Evolutionary conservation across 192 early-diverging fungal genomes (phyloP), one percentile per base, ranked within the genome.

Genomic region (Rhizophagus sp.): DNA sequence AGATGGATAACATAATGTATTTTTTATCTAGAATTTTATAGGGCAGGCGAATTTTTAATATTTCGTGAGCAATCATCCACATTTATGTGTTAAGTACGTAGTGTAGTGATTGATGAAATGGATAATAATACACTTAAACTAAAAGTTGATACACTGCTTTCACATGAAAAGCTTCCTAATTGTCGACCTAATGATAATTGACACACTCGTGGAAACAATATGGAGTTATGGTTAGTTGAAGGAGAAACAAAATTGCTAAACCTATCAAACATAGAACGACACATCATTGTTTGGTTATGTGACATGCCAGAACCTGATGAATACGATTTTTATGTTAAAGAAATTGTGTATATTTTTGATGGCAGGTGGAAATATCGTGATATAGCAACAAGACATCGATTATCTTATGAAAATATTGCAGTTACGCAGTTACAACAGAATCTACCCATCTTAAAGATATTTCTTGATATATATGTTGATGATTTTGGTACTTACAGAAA

Each of bases 391-490:
- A n/a, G 25, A 34, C 27, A 74, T 74, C 10, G 24, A 27, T 36
- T 74, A 57, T 50, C 50, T 22, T 57, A 22, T 61, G 19, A 74
- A 57, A 15, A 74, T 74, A 57, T 74, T 74, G 33, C 12, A 12
- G 0, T 57, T 0, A 61, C 9, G 24, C 27, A 4, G 11, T 34
- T 15, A n/a, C 34, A 17, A 41, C 34, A 30, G 8, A 1, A 13
- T 19, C 15, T 76, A 3, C 74, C 34, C 9, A 36, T 62, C 3
- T n/a, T 61, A n/a, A 62, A 76, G 6, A 2, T 76, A 63, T 76
- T 76, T 64, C 62, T 76, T 3, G 61, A 76, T 11, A 62, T 76
- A 36, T 76, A 76, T 64, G 11, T 76, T 19, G 62, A 76, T 39
- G n/a, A 76, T 36, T 76, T 76, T 76, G 61, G 62, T 10, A 61